Percentiles rank a stretch among this genome's conserved stretches.
Evolutionary conservation across 2,329 filamentous ascomycete species (phyloP).

Genomic region (Sarocladiaceae sp.): DNA sequence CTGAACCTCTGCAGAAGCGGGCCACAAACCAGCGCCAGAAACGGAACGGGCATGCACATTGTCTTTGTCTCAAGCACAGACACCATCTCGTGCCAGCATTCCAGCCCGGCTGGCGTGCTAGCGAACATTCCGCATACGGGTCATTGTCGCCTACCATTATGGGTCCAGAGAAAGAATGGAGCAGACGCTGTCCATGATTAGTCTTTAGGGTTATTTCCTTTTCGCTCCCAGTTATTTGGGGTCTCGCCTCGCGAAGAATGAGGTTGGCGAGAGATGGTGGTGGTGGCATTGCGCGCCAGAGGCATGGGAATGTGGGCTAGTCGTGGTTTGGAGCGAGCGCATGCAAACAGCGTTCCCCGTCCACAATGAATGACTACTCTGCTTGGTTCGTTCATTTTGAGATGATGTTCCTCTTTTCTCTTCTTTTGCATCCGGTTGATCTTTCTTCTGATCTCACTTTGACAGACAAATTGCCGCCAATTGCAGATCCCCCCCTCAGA

Average conservation of each 20-base stretch:
- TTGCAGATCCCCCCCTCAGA: background rate
- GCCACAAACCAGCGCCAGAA: background rate
- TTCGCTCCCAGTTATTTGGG: background rate
- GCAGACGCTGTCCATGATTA: background rate
- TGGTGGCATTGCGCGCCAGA: background rate
- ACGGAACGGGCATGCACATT: constrained; percentile 15
- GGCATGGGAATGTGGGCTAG: constrained; percentile 6
- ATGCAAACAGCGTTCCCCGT: background rate
- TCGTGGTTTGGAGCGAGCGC: constrained; percentile 1
- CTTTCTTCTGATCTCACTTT: background rate
- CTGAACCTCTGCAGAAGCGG: background rate
- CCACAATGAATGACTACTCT: background rate
- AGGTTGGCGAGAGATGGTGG: background rate
- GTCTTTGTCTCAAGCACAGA: constrained; percentile 31
- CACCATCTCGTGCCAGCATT: constrained; percentile 21
- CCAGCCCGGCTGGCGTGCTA: constrained; percentile 21
- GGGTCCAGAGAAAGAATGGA: constrained; percentile 7
- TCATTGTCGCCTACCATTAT: constrained; percentile 29
- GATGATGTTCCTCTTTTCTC: background rate
- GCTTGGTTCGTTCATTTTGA: background rate
- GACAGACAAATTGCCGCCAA: no score
- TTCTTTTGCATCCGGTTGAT: background rate
- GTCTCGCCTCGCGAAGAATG: constrained; percentile 5
- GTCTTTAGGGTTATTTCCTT: background rate
- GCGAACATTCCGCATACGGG: constrained; percentile 20